phyloP scores from a whole-genome alignment of 2,329 filamentous ascomycete species.

The Paraphoma sp. region DNA sequence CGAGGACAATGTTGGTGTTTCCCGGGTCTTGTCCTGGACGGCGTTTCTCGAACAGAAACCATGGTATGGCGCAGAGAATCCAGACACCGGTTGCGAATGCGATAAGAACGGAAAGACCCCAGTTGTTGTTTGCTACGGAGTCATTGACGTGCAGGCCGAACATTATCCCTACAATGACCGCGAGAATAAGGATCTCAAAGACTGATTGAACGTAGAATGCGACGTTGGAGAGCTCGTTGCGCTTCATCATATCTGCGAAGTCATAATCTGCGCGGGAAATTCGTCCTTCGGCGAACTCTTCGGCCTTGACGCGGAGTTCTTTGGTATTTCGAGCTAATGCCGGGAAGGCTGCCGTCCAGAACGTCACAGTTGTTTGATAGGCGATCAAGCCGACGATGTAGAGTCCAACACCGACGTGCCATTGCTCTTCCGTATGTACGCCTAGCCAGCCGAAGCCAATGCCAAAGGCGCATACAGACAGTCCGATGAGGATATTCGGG shows the following conservation, averaged over 20 bases:
- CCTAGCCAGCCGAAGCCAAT: conserved; percentile 72
- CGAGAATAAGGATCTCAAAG: conserved; percentile 60
- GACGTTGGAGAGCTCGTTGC: conserved; percentile 68
- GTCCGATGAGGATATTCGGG: conserved; percentile 64
- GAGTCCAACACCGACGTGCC: conserved; percentile 65
- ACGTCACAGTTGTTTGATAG: conserved; percentile 72
- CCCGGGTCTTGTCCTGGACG: conserved; percentile 64
- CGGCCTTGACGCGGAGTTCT: conserved; percentile 60
- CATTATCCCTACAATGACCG: conserved; percentile 47
- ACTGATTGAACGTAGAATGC: conserved; percentile 70
- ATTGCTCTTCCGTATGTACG: conserved; percentile 65
- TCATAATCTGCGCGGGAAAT: conserved; percentile 68
- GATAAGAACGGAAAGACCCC: conserved; percentile 69
- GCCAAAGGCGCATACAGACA: conserved; percentile 60
- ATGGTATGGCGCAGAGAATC: conserved; percentile 69
- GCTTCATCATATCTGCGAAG: conserved; percentile 55
- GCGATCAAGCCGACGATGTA: conserved; percentile 72
- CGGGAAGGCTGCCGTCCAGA: conserved; percentile 70
- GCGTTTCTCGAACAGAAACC: conserved; percentile 71
- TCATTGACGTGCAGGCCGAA: conserved; percentile 67
- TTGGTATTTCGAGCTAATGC: conserved; percentile 62
- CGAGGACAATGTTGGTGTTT: conserved; percentile 61
- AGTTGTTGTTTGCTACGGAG: conserved; percentile 67
- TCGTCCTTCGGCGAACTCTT: conserved; percentile 52
- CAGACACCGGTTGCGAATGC: conserved; percentile 70